A percentile compares a stretch with the other conserved stretches of the same genome.
Conservation (phyloP, 2,329 filamentous ascomycete species). For the Paracoccidioides lutzii region DNA sequence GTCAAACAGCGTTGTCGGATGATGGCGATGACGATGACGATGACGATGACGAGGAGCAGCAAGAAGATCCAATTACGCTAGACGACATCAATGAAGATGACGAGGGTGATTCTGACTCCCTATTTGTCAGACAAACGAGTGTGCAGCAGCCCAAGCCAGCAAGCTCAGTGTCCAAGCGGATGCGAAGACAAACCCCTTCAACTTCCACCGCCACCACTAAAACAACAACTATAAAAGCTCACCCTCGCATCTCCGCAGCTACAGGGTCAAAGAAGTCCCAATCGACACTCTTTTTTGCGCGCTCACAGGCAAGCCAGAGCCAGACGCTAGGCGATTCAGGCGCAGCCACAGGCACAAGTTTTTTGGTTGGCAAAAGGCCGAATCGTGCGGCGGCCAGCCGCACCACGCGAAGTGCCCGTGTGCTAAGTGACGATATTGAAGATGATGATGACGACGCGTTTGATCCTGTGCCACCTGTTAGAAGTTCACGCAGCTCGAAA, state of each 20-base stretch:
- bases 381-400: conserved; percentile 14
- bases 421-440: conserved; percentile 30
- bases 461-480: conserved; percentile 29
- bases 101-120: conserved; percentile 22
- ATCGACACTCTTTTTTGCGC: conserved; percentile 30
- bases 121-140: conserved; percentile 29
- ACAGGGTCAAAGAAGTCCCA: conserved; percentile 23
- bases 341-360: conserved; percentile 13
- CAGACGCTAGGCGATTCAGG: conserved; percentile 16
- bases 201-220: conserved; percentile 14
- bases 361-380: conserved; percentile 17
- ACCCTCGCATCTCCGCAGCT: conserved; percentile 22
- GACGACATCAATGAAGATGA: conserved; percentile 22
- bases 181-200: conserved; percentile 9
- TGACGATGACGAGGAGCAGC: conserved; percentile 26
- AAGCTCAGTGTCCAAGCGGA: neutral
- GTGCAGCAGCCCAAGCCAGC: conserved; percentile 11
- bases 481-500: conserved; percentile 13
- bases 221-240: conserved; percentile 17
- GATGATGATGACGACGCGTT: conserved; percentile 34
- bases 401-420: conserved; percentile 23
- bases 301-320: conserved; percentile 20
- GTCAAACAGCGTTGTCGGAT: conserved; percentile 15
- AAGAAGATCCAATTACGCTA: conserved; percentile 29
- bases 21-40: conserved; percentile 7